Evolutionary conservation across 2,329 filamentous ascomycete species (phyloP).

Genomic region (Arthrobotrys conoides): DNA sequence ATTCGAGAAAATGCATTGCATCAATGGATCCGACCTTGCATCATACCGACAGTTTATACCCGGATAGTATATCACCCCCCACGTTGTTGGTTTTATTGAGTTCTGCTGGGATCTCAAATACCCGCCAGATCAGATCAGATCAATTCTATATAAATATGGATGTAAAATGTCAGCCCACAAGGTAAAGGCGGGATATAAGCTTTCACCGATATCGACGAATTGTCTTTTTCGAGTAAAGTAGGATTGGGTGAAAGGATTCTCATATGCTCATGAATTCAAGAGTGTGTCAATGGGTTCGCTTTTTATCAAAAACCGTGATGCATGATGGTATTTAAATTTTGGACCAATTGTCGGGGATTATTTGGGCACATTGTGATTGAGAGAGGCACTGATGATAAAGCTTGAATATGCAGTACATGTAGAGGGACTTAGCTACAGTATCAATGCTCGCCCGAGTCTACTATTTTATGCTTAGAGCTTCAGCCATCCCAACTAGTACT

Average conservation of each 20-base stretch:
- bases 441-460: background rate
- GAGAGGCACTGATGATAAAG: no score
- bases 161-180: background rate
- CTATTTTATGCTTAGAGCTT: background rate
- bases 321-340: background rate
- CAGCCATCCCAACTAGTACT: background rate
- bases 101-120: slow-evolving; percentile 7
- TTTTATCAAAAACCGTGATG: background rate
- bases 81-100: slow-evolving; percentile 23
- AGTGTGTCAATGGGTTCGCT: background rate
- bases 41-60: background rate
- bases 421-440: no score
- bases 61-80: background rate
- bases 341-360: background rate
- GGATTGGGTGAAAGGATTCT: no score
- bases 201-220: slow-evolving; percentile 2
- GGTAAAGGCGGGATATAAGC: background rate
- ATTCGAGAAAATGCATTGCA: background rate
- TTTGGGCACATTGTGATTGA: background rate
- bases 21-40: background rate
- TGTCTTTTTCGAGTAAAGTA: no score
- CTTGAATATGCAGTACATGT: no score
- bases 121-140: background rate
- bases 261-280: no score
- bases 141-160: background rate